Evolutionary conservation across 306 rosid species (phyloP).

Genomic region (Cucurbita argyrosperma): DNA sequence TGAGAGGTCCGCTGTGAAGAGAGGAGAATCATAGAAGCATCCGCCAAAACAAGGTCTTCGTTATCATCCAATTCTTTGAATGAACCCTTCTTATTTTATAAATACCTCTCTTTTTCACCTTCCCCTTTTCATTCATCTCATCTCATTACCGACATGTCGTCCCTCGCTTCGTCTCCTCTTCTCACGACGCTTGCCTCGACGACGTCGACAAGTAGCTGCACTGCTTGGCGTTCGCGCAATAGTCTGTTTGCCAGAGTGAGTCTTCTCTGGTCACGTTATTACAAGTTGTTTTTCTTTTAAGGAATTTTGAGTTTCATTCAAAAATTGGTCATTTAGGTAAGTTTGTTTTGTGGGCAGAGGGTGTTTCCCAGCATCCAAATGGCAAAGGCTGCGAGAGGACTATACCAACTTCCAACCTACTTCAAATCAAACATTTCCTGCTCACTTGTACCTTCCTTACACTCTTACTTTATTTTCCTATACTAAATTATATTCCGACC

Average conservation of each 20-base stretch:
- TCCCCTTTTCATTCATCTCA: neutral
- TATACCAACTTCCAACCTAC: constrained; percentile 15
- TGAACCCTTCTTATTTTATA: neutral
- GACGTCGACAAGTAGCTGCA: neutral
- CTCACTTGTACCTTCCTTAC: constrained; percentile 12
- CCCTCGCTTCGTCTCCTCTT: neutral
- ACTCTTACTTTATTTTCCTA: neutral
- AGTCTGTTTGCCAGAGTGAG: neutral
- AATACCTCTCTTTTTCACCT: neutral
- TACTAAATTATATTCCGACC: neutral
- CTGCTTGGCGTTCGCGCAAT: neutral
- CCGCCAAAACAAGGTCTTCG: constrained; percentile 2
- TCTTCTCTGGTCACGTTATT: neutral
- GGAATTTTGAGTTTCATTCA: too few species aligned
- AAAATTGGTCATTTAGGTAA: too few species aligned
- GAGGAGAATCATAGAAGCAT: neutral
- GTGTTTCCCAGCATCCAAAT: constrained; percentile 16
- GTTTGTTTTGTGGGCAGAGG: constrained; percentile 23
- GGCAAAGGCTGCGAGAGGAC: constrained; percentile 14
- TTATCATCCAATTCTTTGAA: neutral
- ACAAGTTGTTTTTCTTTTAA: neutral
- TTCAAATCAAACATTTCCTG: constrained; percentile 30
- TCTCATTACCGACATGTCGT: neutral
- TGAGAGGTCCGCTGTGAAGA: neutral
- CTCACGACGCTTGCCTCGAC: neutral